Base-by-base conservation (phyloP, 768 basidiomycete genomes). In the Trametes sanguinea region DNA sequence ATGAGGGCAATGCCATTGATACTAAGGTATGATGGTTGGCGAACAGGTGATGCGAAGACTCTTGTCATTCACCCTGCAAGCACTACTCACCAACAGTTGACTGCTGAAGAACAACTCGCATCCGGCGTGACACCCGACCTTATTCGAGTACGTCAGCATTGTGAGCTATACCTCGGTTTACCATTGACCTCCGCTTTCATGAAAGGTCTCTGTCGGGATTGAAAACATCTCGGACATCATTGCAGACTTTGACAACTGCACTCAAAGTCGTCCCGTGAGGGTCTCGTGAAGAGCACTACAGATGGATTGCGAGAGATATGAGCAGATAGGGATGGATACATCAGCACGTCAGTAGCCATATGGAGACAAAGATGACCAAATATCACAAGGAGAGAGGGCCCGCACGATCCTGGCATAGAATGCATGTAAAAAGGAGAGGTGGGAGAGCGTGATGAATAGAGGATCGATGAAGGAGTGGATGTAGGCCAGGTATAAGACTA, bases 1-100 rank as follows among this genome's bases (percentile, higher is more conserved):
- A 22, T 1, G 22, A 22, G 22, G 22, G 1, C 22, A 22, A 1
- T 1, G 1, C 22, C 22, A 22, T 22, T 1, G 22, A 22, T 22
- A 22, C 22, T 22, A 1, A 22, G 22, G 22, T 22, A 22, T 22
- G 22, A 22, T 22, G 22, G 1, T 1, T 22, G 22, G 22, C 1
- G 1, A 22, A 22, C 60, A 80, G 83, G 86, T 33, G 87, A 88
- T 57, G 85, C 87, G n/a, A 91, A 92, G 75, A 90, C 88, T 3
- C 81, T 93, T 8, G 87, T 90, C 35, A 90, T 93, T 60, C 88
- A 90, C 68, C 90, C 91, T 0, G 87, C 86, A 4, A 82, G 83
- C 29, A 92, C 92, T 22, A 93, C 91, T 0, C 90, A 94, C 69
- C 77, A 84, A 35, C 89, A 92, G 72, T 76, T 92, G 52, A 79